Conservation (phyloP, 371 early-diverging fungal species). For the Funneliformis caledonium region DNA sequence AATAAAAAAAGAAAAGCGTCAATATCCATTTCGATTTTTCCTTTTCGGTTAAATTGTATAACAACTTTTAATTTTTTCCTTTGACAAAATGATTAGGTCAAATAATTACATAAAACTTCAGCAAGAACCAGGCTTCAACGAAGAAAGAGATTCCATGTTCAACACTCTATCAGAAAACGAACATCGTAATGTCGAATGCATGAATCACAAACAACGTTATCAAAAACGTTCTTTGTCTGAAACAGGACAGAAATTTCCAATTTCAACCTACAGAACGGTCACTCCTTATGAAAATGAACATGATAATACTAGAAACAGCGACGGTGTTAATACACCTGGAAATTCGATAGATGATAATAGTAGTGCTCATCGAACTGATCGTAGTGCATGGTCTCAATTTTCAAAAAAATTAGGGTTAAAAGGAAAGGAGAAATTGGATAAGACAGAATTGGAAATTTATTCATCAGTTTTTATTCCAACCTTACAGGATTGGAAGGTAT, state of each 20-base stretch:
- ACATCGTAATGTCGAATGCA: neutral
- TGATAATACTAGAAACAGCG: neutral
- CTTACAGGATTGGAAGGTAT: constrained; percentile 9
- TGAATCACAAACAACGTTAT: neutral
- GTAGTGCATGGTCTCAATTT: constrained; percentile 19
- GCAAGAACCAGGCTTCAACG: neutral
- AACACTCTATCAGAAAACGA: neutral
- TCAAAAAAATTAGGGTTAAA: constrained; percentile 26
- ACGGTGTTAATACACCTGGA: neutral
- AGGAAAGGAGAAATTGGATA: neutral
- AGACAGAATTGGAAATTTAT: neutral
- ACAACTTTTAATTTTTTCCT: neutral
- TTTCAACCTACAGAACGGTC: neutral
- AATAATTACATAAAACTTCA: constrained; percentile 8
- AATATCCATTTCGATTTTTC: too few species aligned
- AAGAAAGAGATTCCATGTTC: neutral
- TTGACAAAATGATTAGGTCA: neutral
- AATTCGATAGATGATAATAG: neutral
- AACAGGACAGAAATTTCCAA: neutral
- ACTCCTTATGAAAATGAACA: neutral
- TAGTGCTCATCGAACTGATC: neutral
- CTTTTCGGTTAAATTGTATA: too few species aligned
- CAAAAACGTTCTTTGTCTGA: constrained; percentile 16
- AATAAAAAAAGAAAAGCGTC: too few species aligned
- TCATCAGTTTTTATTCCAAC: constrained; percentile 11